Evolutionary conservation across 352 stramenopile genomes (phyloP).

Genomic region (Pythium phragmiticola): DNA sequence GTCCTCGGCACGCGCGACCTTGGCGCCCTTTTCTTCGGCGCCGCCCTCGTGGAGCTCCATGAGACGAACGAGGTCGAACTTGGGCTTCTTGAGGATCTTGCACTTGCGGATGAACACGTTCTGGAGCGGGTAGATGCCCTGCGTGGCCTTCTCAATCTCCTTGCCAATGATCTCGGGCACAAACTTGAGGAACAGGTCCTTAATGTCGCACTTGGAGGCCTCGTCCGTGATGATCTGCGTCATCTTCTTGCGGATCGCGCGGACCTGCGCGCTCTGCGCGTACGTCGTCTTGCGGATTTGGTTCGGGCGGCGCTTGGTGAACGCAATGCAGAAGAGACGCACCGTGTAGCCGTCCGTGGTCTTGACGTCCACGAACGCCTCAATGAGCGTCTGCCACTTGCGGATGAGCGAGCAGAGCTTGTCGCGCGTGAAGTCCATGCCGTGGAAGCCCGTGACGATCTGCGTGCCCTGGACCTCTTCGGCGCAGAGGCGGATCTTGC

Average conservation of each 20-base stretch:
- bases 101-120: conserved; percentile 99
- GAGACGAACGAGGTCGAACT: conserved; percentile 99
- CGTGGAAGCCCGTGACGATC: conserved; percentile 89
- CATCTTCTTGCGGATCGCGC: conserved; percentile 99
- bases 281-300: conserved; percentile 99
- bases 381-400: conserved; percentile 99
- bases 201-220: conserved; percentile 98
- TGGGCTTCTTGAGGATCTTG: conserved; percentile 99
- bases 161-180: conserved; percentile 97
- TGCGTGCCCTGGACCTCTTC: conserved; percentile 96
- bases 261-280: conserved; percentile 96
- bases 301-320: conserved; percentile 99
- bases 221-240: conserved; percentile 97
- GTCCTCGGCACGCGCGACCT: conserved; percentile 86
- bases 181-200: conserved; percentile 99
- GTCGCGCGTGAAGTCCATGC: conserved; percentile 96
- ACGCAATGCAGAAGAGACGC: conserved; percentile 99
- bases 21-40: conserved; percentile 90
- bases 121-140: conserved; percentile 99
- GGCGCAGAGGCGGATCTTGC: conserved; percentile 98
- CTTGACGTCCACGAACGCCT: conserved; percentile 98
- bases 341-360: conserved; percentile 99
- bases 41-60: conserved; percentile 99
- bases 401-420: conserved; percentile 99
- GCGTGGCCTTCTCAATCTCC: conserved; percentile 97